These are phyloP conservation scores for Metroxylon sagu DNA, from an alignment of 176 grass and related monocot genomes.

Conservation along the genomic window DNA sequence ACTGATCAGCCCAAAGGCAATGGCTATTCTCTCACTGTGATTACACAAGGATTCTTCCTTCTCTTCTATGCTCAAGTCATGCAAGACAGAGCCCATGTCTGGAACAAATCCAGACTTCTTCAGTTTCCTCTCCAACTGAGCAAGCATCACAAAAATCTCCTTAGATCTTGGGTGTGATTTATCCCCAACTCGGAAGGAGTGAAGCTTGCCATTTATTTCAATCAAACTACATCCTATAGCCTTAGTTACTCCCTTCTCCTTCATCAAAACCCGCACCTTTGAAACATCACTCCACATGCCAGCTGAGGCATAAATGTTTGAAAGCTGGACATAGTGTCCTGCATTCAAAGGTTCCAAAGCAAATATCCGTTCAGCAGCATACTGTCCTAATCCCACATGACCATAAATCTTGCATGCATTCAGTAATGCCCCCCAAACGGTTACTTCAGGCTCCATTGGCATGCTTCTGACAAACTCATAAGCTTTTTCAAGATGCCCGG, in stretches of 20 bases:
- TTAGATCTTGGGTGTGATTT: constrained; percentile 7
- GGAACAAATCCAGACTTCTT: constrained; percentile 22
- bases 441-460: constrained; percentile 49
- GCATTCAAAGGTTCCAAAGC: constrained; percentile 43
- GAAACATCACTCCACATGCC: constrained; percentile 69
- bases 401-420: constrained; percentile 51
- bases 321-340: constrained; percentile 70
- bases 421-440: constrained; percentile 67
- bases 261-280: constrained; percentile 45
- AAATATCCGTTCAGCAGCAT: constrained; percentile 45
- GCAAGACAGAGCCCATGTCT: constrained; percentile 7
- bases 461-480: constrained; percentile 47
- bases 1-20: constrained; percentile 17
- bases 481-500: constrained; percentile 48
- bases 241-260: constrained; percentile 51
- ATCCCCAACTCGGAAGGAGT: constrained; percentile 18
- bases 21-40: constrained; percentile 21
- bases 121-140: constrained; percentile 23
- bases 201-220: constrained; percentile 36
- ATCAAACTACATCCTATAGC: constrained; percentile 41
- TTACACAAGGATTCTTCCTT: constrained; percentile 19
- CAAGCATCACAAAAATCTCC: constrained; percentile 10
- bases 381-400: constrained; percentile 38
- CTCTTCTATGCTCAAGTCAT: constrained; percentile 20
- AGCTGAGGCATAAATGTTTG: constrained; percentile 59